Evolutionary conservation across 192 early-diverging fungal species (phyloP), one percentile per base, ranked within the genome.

Genomic region (Phlyctochytrium arcticum): DNA sequence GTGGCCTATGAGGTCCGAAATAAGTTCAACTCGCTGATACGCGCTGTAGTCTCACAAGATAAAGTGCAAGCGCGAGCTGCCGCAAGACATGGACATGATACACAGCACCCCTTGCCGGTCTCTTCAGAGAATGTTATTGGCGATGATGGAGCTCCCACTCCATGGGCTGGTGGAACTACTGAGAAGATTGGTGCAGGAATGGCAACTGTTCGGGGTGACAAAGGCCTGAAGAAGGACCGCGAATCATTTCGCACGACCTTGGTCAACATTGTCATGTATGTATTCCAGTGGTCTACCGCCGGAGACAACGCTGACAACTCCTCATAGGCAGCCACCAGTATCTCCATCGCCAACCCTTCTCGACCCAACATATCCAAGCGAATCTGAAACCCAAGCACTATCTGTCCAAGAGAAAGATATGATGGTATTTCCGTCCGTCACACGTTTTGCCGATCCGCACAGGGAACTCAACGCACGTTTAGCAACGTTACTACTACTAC

Each of bases 401-500:
- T 35, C 46, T 12, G 31, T 58, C 17, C 72, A 75, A 42, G 75
- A 77, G 27, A 77, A 75, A 55, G 75, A 77, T 62, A 62, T 68
- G 21, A 75, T 77, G 75, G 75, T 78, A 54, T n/a, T n/a, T n/a
- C n/a, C n/a, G n/a, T n/a, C n/a, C n/a, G n/a, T n/a, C n/a, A n/a
- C n/a, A n/a, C n/a, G n/a, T n/a, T n/a, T n/a, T n/a, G n/a, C n/a
- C n/a, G n/a, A n/a, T n/a, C n/a, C n/a, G n/a, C n/a, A n/a, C n/a
- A n/a, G n/a, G n/a, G n/a, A n/a, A n/a, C n/a, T n/a, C n/a, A n/a
- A n/a, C 50, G 19, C 9, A n/a, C n/a, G 15, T 34, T 17, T 55
- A 85, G 84, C 84, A 86, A 80, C 73, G 82, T 29, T 86, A 86
- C 69, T 84, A 86, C 62, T 86, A 85, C 68, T 86, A 85, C 67